Evolutionary conservation across 2,329 filamentous ascomycete genomes (phyloP), one percentile per base, ranked within the genome.

Genomic region (Penicillium fuscoglaucum): DNA sequence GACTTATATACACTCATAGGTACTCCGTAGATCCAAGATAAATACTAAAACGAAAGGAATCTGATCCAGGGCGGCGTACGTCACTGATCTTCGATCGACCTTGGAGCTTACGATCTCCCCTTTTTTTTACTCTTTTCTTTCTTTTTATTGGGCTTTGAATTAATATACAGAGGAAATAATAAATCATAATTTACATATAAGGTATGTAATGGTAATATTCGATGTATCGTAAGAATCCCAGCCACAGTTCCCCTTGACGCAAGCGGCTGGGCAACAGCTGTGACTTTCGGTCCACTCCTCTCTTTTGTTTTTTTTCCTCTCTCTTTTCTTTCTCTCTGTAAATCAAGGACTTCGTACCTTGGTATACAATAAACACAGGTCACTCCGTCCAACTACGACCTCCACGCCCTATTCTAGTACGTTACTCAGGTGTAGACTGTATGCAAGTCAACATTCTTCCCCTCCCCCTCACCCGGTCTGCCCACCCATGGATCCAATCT

Each of bases 211-310:
- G 50, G 56, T 40, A 55, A 44, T 39, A 37, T 48, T 17, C 17
- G 24, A 13, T 28, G 31, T 26, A 55, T 41, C 28, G 52, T 62
- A 57, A 55, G 19, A 29, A 53, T 35, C 39, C 63, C 60, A 68
- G 62, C 67, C 62, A 64, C 66, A 52, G 41, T 46, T 60, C 55
- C 54, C 45, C 58, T 68, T 67, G 66, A 69, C 67, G 65, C 68
- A 70, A 69, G 63, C 67, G 67, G 65, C 67, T 66, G 64, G 56
- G 53, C 21, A 41, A 54, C 29, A 47, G 49, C 56, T 54, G 40
- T 54, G 45, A 35, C 53, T 57, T 60, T 61, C 39, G 52, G 40
- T 47, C 57, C 59, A 57, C 57, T 55, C 50, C 55, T 55, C 50
- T 59, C 51, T 21, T 49, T 45, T 47, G 9, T 46, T 37, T 58